phyloP scores from a whole-genome alignment of 176 grass and related monocot species.

The Thalia dealbata region DNA sequence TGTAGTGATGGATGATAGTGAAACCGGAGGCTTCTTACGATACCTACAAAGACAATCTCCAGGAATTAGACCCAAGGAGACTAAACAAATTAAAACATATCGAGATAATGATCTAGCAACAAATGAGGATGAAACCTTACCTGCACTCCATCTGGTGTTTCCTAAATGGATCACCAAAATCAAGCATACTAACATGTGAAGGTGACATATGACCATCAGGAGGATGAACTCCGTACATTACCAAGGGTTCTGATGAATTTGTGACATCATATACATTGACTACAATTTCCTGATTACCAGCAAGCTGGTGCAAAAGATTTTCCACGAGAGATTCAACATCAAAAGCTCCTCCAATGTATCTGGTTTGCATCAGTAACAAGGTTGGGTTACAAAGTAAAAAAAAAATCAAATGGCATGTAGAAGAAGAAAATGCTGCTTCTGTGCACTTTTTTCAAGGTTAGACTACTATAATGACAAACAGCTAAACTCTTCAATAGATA shows the following conservation, averaged over 20 bases:
- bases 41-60: constrained; percentile 47
- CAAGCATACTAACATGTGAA: constrained; percentile 56
- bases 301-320: constrained; percentile 78
- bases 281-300: constrained; percentile 87
- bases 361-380: constrained; percentile 19
- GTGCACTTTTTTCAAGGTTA: background rate
- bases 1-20: constrained; percentile 55
- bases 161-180: constrained; percentile 90
- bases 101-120: constrained; percentile 5
- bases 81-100: constrained; percentile 14
- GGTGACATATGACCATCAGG: constrained; percentile 45
- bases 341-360: constrained; percentile 91
- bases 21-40: constrained; percentile 56
- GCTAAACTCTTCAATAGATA: background rate
- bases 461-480: background rate
- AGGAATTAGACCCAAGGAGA: background rate
- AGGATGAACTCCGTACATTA: constrained; percentile 89
- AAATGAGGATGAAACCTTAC: constrained; percentile 26
- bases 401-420: background rate
- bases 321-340: constrained; percentile 97
- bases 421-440: background rate
- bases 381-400: background rate
- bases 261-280: constrained; percentile 98
- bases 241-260: constrained; percentile 59
- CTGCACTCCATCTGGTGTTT: constrained; percentile 94